Conservation (phyloP, 768 basidiomycete genomes). For the Collybiopsis luxurians region DNA sequence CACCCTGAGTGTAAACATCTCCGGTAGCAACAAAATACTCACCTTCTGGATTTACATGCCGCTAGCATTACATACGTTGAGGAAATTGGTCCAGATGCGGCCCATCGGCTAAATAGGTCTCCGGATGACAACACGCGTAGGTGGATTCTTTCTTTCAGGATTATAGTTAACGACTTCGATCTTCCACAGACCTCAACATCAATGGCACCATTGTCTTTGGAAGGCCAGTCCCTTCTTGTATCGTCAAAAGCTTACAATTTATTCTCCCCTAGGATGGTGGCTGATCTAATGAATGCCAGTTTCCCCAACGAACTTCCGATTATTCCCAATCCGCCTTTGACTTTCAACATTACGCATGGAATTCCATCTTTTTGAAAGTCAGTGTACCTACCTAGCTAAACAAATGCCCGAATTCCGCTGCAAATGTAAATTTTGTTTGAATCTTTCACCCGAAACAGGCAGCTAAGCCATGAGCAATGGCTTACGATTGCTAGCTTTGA, state of each 20-base stretch:
- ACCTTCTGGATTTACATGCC: conserved; percentile 36
- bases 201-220: conserved; percentile 42
- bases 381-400: too few relatives aligned
- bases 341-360: conserved; percentile 36
- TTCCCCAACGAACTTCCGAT: conserved; percentile 35
- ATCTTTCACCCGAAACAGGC: too few relatives aligned
- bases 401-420: too few relatives aligned
- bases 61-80: conserved; percentile 37
- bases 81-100: conserved; percentile 36
- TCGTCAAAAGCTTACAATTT: not conserved
- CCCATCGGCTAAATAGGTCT: conserved; percentile 35
- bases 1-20: conserved; percentile 28
- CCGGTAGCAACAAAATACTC: conserved; percentile 28
- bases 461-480: too few relatives aligned
- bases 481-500: too few relatives aligned
- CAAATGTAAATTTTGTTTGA: too few relatives aligned
- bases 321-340: conserved; percentile 30
- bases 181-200: conserved; percentile 27
- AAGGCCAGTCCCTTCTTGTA: not conserved
- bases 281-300: conserved; percentile 31
- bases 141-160: conserved; percentile 1
- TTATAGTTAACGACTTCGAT: not conserved
- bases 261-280: conserved; percentile 30
- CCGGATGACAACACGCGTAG: conserved; percentile 38
- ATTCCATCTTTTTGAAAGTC: conserved; percentile 33